Evolutionary conservation across 2,329 filamentous ascomycete species (phyloP).

Genomic region (Neurospora sp.): DNA sequence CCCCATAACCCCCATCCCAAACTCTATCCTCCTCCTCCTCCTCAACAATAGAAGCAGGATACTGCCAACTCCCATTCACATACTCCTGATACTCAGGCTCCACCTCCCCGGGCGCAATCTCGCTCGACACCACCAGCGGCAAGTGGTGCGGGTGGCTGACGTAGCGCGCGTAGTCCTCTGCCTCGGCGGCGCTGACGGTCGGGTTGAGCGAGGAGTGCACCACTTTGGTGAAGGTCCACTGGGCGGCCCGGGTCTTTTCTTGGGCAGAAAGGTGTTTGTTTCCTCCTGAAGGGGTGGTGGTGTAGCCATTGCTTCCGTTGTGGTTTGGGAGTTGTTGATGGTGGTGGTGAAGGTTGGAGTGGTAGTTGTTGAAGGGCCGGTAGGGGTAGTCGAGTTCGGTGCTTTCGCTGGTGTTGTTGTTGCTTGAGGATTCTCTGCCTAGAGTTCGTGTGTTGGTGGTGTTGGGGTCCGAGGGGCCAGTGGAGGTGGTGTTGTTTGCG

Average conservation of each 20-base stretch:
- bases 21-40: neutral
- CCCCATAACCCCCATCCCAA: neutral
- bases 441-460: constrained; percentile 5
- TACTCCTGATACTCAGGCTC: constrained; percentile 72
- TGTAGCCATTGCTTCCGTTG: neutral
- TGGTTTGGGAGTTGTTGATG: constrained; percentile 4
- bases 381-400: neutral
- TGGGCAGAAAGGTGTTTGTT: constrained; percentile 40
- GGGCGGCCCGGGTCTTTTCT: constrained; percentile 73
- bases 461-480: constrained; percentile 28
- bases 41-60: constrained; percentile 23
- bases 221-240: constrained; percentile 82
- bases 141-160: constrained; percentile 83
- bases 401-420: constrained; percentile 8
- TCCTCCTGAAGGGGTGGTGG: constrained; percentile 29
- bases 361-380: neutral
- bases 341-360: neutral
- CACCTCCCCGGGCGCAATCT: constrained; percentile 40
- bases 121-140: constrained; percentile 67
- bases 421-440: neutral
- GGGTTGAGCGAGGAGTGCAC: constrained; percentile 81
- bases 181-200: constrained; percentile 64
- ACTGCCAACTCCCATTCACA: constrained; percentile 57
- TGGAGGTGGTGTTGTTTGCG: constrained; percentile 3
- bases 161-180: constrained; percentile 80